phyloP scores from a whole-genome alignment of 805 yeast species.

The Cyberlindnera subsufficiens region DNA sequence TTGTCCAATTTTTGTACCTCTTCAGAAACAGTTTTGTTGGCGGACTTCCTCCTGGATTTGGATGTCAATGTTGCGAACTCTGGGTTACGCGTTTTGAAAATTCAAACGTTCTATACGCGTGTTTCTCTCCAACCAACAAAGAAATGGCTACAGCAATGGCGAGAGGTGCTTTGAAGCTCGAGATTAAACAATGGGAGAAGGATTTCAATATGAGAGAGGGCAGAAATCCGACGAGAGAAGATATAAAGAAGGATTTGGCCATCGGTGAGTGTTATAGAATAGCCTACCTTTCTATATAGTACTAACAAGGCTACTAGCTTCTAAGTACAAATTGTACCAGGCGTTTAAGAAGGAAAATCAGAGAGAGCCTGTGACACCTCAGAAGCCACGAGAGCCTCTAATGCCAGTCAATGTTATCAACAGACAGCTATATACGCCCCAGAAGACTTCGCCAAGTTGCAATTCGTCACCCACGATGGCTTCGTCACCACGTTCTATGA shows the following conservation, averaged over 20 bases:
- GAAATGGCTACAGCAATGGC: neutral
- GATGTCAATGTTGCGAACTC: too few species aligned
- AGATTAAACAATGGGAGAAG: conserved; percentile 53
- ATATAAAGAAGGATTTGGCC: conserved; percentile 35
- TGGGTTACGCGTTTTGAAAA: too few species aligned
- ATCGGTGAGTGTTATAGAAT: conserved; percentile 17
- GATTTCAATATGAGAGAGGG: conserved; percentile 32
- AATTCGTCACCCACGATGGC: neutral
- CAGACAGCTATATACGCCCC: conserved; percentile 16
- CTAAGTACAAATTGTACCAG: conserved; percentile 17
- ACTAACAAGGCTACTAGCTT: conserved; percentile 11
- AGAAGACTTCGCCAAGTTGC: conserved; percentile 18
- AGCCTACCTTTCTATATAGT: neutral
- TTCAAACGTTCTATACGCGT: too few species aligned
- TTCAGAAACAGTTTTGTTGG: too few species aligned
- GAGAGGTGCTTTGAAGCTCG: conserved; percentile 27
- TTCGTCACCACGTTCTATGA: neutral
- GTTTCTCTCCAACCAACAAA: neutral
- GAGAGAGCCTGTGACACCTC: conserved; percentile 1
- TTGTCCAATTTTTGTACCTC: too few species aligned
- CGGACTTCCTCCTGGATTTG: too few species aligned
- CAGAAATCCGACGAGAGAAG: conserved; percentile 41
- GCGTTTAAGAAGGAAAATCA: conserved; percentile 14
- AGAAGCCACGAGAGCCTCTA: conserved; percentile 1
- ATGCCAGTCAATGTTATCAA: conserved; percentile 2